Evolutionary conservation across 2,329 filamentous ascomycete species (phyloP), one percentile per base, ranked within the genome.

Genomic region (Trichoderma polysporum): DNA sequence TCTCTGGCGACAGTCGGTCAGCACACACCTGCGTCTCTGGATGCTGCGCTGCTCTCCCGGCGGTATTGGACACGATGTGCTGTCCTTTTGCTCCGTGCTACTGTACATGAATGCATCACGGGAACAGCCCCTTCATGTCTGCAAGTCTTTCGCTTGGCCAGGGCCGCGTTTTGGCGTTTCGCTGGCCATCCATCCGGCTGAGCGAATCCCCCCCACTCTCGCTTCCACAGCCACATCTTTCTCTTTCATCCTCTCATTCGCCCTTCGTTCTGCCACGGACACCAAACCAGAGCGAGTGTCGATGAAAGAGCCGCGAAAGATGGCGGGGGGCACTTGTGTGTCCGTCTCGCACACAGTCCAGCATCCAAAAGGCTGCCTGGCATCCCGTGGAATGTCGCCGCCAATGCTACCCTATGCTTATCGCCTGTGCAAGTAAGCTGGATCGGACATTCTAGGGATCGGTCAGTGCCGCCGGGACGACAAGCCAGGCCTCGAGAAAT

Each of bases 381-480:
- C 8, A 22, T 45, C 39, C 39, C 41, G 8, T 22, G 41, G n/a
- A 27, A 37, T 54, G 52, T 22, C 29, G 29, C 33, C 33, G 50
- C 50, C 50, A 31, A 53, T 53, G 50, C 50, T 53, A 53, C 50
- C 27, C 57, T 29, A 10, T 33, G 39, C 31, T 49, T 27, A 45
- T 45, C 27, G 58, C 29, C 45, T 22, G 57, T 47, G 29, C 12
- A 50, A 35, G 57, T 64, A 64, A 53, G 62, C 53, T 58, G 52
- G 62, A 65, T 65, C 52, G 62, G 62, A 57, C 62, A 39, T 50
- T 65, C 31, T 54, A 65, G 62, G 52, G 47, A 50, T 58, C 52
- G 39, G 41, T 57, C 61, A 57, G n/a, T 35, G 39, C 22, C 58
- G 41, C 45, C 31, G 45, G 41, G 31, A 61, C 31, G 41, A n/a